These are phyloP conservation scores for Gomphus bonarii DNA, from an alignment of 1,284 basidiomycete species.

Conservation along the genomic window DNA sequence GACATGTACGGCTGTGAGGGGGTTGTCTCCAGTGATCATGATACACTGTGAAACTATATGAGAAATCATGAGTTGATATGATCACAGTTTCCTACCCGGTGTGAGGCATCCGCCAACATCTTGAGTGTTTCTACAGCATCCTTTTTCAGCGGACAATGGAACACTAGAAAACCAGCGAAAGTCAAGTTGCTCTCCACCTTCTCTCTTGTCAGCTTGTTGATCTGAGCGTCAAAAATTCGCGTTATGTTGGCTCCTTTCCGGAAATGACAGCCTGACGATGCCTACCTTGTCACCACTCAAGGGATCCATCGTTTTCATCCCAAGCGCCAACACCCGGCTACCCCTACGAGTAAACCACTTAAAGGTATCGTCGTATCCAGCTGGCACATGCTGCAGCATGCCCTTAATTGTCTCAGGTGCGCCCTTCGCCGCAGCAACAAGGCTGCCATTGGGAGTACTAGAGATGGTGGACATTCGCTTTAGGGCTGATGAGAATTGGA, in stretches of 20 bases:
- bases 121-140: slow-evolving; percentile 84
- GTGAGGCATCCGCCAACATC: slow-evolving; percentile 90
- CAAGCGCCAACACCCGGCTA: slow-evolving; percentile 85
- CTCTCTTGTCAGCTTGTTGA: slow-evolving; percentile 75
- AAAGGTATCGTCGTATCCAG: slow-evolving; percentile 83
- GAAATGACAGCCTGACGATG: neutral
- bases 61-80: slow-evolving; percentile 8
- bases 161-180: slow-evolving; percentile 91
- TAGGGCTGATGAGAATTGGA: slow-evolving; percentile 92
- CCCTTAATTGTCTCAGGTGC: slow-evolving; percentile 89
- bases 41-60: slow-evolving; percentile 51
- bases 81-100: slow-evolving; percentile 56
- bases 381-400: slow-evolving; percentile 72
- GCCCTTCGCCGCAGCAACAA: slow-evolving; percentile 76
- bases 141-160: slow-evolving; percentile 92
- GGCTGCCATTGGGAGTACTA: slow-evolving; percentile 48
- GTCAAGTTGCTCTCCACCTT: slow-evolving; percentile 66
- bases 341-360: slow-evolving; percentile 88
- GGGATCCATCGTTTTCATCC: slow-evolving; percentile 69
- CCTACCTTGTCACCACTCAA: slow-evolving; percentile 57
- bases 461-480: slow-evolving; percentile 95
- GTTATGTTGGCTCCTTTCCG: neutral
- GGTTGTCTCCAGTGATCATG: slow-evolving; percentile 98
- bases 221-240: slow-evolving; percentile 32
- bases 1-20: slow-evolving; percentile 88